Conservation (phyloP, 2,329 filamentous ascomycete species). For the Amylocarpus encephaloides region DNA sequence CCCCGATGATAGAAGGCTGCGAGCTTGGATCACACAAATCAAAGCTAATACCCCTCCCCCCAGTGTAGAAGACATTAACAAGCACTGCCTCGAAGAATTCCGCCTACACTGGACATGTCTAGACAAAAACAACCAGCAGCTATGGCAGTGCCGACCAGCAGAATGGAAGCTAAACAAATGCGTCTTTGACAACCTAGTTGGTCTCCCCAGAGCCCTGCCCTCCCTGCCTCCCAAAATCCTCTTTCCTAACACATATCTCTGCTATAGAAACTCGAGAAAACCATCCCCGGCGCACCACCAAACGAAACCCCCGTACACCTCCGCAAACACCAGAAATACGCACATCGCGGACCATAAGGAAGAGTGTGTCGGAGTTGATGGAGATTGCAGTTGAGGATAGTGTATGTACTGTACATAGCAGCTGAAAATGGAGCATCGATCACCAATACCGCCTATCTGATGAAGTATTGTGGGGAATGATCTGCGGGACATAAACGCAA, state of each 20-base stretch:
- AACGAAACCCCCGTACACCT: conserved; percentile 69
- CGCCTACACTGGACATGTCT: conserved; percentile 91
- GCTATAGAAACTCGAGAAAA: conserved; percentile 70
- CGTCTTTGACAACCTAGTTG: conserved; percentile 90
- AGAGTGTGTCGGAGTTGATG: neutral
- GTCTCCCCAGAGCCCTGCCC: conserved; percentile 31
- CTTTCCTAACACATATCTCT: neutral
- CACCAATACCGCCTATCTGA: neutral
- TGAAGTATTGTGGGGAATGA: too few species aligned
- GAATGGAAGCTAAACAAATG: conserved; percentile 93
- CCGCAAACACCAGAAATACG: conserved; percentile 52
- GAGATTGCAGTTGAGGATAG: neutral
- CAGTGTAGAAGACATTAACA: conserved; percentile 93
- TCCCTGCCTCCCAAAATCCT: too few species aligned
- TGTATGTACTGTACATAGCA: neutral
- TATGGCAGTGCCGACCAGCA: conserved; percentile 86
- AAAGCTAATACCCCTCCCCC: neutral
- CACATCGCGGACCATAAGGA: conserved; percentile 23
- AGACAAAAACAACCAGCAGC: conserved; percentile 94
- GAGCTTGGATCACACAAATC: neutral
- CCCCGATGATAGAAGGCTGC: neutral
- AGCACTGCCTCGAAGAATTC: conserved; percentile 86
- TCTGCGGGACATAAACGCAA: neutral
- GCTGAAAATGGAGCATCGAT: neutral
- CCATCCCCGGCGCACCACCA: conserved; percentile 66